Percentiles rank a stretch among this genome's conserved stretches.
Conservation (phyloP, 257 asterid species). For the Solanum chmielewskii region DNA sequence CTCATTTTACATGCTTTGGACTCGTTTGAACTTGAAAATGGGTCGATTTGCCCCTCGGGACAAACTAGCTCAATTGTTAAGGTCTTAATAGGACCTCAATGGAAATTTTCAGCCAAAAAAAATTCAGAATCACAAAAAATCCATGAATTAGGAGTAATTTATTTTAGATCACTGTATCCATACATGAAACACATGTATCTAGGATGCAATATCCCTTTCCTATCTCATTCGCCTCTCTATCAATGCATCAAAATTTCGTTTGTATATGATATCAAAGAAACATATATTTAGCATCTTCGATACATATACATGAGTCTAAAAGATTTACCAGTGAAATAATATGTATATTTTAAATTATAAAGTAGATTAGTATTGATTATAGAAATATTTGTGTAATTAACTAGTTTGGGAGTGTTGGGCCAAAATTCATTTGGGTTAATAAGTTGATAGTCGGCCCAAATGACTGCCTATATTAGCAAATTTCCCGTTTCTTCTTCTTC, state of each 20-base stretch:
- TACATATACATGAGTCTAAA: background rate
- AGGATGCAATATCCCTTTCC: background rate
- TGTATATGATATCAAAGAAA: background rate
- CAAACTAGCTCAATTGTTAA: too few species aligned
- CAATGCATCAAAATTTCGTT: background rate
- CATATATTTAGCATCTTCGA: too few species aligned
- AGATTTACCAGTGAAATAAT: background rate
- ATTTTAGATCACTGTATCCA: background rate
- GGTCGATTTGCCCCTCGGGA: accelerated
- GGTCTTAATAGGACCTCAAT: too few species aligned
- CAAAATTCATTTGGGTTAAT: background rate
- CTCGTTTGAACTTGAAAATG: too few species aligned
- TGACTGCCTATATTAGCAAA: background rate
- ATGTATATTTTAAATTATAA: background rate
- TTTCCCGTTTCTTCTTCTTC: background rate
- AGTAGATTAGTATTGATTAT: too few species aligned
- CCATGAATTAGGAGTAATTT: too few species aligned
- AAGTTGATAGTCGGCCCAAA: background rate
- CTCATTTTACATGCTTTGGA: too few species aligned
- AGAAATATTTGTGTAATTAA: background rate
- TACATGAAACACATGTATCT: background rate
- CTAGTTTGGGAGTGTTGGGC: background rate
- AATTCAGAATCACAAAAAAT: too few species aligned
- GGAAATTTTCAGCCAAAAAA: too few species aligned
- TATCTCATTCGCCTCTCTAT: background rate